Evolutionary conservation across 257 asterid species (phyloP), one percentile per base, ranked within the genome.

Genomic region (Solanum arcanum): DNA sequence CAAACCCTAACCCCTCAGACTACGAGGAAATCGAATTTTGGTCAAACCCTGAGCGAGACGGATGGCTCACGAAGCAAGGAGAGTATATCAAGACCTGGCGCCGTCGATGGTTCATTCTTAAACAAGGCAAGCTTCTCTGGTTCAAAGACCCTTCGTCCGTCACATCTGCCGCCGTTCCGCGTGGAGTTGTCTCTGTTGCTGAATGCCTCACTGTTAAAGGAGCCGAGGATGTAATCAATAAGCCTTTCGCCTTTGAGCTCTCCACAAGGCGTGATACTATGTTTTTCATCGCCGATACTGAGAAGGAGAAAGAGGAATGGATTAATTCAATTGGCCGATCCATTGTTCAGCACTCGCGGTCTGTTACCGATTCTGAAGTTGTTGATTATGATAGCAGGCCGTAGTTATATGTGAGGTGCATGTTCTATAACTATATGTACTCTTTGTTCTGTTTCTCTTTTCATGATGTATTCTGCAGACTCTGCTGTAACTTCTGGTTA

Each of bases 71-170:
- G 29, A 96, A 96, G 88, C 99, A 96, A 89, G 99, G 98, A 85
- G 98, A 95, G 89, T 94, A 95, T 92, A 95, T 96, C 93, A 96
- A 95, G 90, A 95, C 96, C 66, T 96, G 99, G 99, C 98, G 99
- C 64, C 98, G 99, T 83, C 98, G 99, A 29, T 96, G 99, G 99
- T 95, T 96, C 92, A 96, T 95, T 69, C 88, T 96, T 76, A 96
- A 94, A 91, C 95, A 94, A 89, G 99, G 99, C 3, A 96, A 93
- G 62, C 93, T 96, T 83, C 92, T 96, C 86, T 96, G 99, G 99
- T 96, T 96, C 92, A 95, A 94, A 93, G 99, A 95, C 31, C 83
- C 87, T 27, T 66, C 84, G 56, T 94, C 97, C 18, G 88, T 91
- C 88, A 88, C 90, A 21, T 94, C 93, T 82, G 90, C 88, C 59